Evolutionary conservation across 176 grass and related monocot species (phyloP), one percentile per base, ranked within the genome.

Genomic region (Ensete ventricosum): DNA sequence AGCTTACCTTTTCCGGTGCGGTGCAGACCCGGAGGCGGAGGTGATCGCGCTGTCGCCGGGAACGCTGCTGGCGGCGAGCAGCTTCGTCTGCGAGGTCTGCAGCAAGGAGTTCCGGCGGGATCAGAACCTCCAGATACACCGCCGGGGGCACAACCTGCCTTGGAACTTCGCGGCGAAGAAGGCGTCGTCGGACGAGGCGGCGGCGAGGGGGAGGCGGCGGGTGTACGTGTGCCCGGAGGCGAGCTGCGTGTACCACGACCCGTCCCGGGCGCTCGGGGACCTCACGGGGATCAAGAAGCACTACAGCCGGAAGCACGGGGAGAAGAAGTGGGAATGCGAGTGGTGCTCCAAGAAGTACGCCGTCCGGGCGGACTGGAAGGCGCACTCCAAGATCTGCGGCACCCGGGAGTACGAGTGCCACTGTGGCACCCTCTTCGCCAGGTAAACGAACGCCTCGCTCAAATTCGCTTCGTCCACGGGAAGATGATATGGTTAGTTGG

Each of bases 271-370:
- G 9, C 70, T 72, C 51, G 70, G 70, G 70, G 51, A 72, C 34
- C 67, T 69, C 9, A 69, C 67, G 14, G 67, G 67, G 67, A 69
- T 69, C 67, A 69, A 69, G 67, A 72, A 72, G 70, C 70, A 72
- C 70, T 72, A 53, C 51, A 53, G 50, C 49, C 9, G 70, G 70
- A 72, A 72, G 70, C 70, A 72, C 10, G 70, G 70, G 48, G 70
- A 53, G 50, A 72, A 72, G 70, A 72, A 72, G 70, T 72, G 70
- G 70, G 50, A 72, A 51, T 72, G 70, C 70, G 70, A 72, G 34
- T 9, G n/a, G 51, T 72, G 70, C 70, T 54, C 50, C 50, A 72
- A 72, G 50, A 72, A 72, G 51, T 72, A 72, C 51, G 70, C 70
- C 49, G 70, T 72, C 10, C 51, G 51, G 2, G 22, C 70, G 19